Base-by-base conservation (phyloP, 768 basidiomycete species). In the Boletus edulis region DNA sequence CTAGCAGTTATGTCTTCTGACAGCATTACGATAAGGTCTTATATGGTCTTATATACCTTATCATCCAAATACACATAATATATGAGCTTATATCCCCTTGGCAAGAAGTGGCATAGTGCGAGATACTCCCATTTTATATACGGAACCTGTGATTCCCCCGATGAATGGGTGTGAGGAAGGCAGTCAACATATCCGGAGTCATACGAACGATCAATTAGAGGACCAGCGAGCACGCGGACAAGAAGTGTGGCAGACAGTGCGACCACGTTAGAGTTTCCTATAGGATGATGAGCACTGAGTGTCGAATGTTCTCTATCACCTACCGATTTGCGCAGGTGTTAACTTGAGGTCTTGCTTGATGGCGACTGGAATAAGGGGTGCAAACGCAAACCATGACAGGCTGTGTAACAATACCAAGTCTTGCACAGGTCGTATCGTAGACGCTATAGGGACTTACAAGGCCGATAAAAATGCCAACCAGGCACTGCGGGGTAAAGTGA, bases 301-400 rank as follows among this genome's bases (percentile, higher is more conserved):
- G 3, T 24, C 2, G 18, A 14, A 22, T 27, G 46, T 49, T 37
- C 44, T 51, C 49, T 39, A 18, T 9, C 15, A 51, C 66, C 12
- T 37, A 71, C 71, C 76, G 24, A 84, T 73, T 66, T 84, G 72
- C 7, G 64, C 71, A 10, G 72, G 58, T 4, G 79, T 78, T 20
- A 85, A 70, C 2, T 76, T 67, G 54, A 85, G 73, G 66, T 85
- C 83, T 24, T 64, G 60, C 57, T 76, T 77, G 68, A 85, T 83
- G 29, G 75, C 80, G 8, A 80, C 78, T 0, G 82, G 80, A 32
- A 82, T 76, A 15, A 85, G 76, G 0, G 83, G 83, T n/a, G 82
- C 73, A 60, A 85, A 84, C 1, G 83, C 82, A 55, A 84, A 84
- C 84, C 82, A 79, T 1, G 73, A 72, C 27, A 75, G 49, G 42